Evolutionary conservation across 169 alveolate species (phyloP).

Genomic region (Cryptosporidium sp.): DNA sequence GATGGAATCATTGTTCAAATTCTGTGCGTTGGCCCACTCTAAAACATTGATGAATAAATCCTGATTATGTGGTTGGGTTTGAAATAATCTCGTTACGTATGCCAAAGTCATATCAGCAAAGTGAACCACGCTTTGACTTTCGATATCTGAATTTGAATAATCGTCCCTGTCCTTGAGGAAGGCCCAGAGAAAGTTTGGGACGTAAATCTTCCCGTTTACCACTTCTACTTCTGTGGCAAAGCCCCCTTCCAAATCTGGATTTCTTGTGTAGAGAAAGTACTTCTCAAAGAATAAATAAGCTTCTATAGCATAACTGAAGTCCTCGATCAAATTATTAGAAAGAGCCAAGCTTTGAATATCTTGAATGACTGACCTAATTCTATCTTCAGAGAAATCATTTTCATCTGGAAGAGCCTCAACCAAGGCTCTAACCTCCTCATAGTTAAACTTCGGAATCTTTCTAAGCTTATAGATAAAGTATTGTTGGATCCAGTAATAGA

Average conservation of each 20-base stretch:
- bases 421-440: neutral
- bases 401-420: neutral
- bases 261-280: slow-evolving; percentile 17
- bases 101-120: slow-evolving; percentile 41
- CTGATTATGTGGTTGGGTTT: neutral
- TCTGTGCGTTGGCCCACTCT: slow-evolving; percentile 1
- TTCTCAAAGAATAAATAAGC: slow-evolving; percentile 38
- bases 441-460: slow-evolving; percentile 17
- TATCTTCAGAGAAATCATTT: neutral
- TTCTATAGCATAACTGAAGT: neutral
- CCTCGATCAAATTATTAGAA: neutral
- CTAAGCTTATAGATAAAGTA: slow-evolving; percentile 27
- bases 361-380: neutral
- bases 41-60: neutral
- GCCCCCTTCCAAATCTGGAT: neutral
- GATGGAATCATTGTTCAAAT: slow-evolving; percentile 5
- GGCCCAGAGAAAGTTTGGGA: slow-evolving; percentile 14
- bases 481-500: slow-evolving; percentile 25
- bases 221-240: neutral
- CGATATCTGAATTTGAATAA: neutral
- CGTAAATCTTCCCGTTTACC: slow-evolving; percentile 4
- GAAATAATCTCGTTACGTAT: neutral
- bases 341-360: neutral
- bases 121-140: neutral
- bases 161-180: slow-evolving; percentile 3